Percentiles rank a stretch among this genome's conserved stretches.
Conservation (phyloP, 2,329 filamentous ascomycete species). For the Botrytis fabae region DNA sequence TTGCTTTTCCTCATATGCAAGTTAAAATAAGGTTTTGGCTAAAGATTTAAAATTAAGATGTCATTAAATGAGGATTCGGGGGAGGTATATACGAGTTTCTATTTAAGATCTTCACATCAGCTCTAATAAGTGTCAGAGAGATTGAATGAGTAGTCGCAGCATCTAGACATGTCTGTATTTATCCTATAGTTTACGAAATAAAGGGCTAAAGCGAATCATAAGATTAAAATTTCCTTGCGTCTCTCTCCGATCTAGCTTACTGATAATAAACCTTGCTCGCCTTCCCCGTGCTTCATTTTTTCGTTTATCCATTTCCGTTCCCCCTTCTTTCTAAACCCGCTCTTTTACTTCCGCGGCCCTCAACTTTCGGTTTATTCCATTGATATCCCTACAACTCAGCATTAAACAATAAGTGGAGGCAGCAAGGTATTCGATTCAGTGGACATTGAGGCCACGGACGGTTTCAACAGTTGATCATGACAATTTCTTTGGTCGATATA, state of each 20-base stretch:
- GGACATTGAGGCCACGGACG: fast-evolving
- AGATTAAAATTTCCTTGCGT: too few species aligned
- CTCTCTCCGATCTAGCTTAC: not conserved
- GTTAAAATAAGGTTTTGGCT: not conserved
- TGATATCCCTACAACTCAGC: not conserved
- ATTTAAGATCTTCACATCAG: not conserved
- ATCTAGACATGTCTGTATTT: not conserved
- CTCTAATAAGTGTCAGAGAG: too few species aligned
- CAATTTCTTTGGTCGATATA: not conserved
- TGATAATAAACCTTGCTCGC: not conserved
- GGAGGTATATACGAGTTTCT: too few species aligned
- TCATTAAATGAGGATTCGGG: not conserved
- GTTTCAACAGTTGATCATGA: not conserved
- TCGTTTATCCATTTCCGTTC: not conserved
- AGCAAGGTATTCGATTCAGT: not conserved
- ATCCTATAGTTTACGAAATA: fast-evolving
- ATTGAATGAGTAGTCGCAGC: too few species aligned
- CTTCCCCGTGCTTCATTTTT: not conserved
- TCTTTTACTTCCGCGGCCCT: not conserved
- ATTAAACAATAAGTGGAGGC: not conserved
- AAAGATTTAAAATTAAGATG: not conserved
- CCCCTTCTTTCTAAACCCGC: not conserved
- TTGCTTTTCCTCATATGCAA: not conserved
- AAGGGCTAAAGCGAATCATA: not conserved
- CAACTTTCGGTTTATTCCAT: not conserved